Base-by-base conservation (phyloP, 805 yeast genomes). In the Isabelozyma gotoi region DNA sequence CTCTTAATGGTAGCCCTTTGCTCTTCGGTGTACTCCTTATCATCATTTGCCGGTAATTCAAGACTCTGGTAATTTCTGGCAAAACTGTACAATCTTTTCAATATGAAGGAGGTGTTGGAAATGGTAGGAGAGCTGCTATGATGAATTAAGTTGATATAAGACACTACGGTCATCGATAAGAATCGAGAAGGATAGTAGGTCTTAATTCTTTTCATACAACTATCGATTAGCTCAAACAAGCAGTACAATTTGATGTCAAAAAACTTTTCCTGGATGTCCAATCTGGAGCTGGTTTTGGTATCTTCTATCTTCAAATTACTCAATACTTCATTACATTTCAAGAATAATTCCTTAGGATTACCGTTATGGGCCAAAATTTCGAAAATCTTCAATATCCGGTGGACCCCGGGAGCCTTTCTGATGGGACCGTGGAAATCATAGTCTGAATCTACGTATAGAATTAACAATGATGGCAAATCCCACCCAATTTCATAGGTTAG, bases 171-270 rank as follows among this genome's bases (percentile, higher is more conserved):
- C 77, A 88, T 84, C 1, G 85, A 75, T 38, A 91, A 66, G 56
- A 87, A 90, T 48, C 85, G 79, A 0, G 96, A 85, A 6, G 97
- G 97, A 56, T 84, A 82, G 15, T 80, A 59, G 0, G 96, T 86
- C 32, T 72, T 68, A 47, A 88, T 83, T 45, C 83, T 68, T 49
- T 76, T 78, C 53, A 87, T 59, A 34, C 82, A 77, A 35, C 80
- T 70, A 14, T 67, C 72, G 42, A 87, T 64, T 42, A 89, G 69
- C 65, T 90, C 96, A 44, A 83, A 69, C 7, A 88, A 53, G 29
- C 81, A 69, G 63, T 87, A 87, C 48, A 86, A 68, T 62, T 84
- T 78, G 39, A 89, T 41, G 19, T 78, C 78, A 52, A 77, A 76
- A 47, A 69, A 65, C 44, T 48, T 56, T 44, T 57, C 65, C 45